A percentile compares a stretch with the other conserved stretches of the same genome.
phyloP scores from a whole-genome alignment of 371 early-diverging fungal species.

The Saksenaea oblongispora region DNA sequence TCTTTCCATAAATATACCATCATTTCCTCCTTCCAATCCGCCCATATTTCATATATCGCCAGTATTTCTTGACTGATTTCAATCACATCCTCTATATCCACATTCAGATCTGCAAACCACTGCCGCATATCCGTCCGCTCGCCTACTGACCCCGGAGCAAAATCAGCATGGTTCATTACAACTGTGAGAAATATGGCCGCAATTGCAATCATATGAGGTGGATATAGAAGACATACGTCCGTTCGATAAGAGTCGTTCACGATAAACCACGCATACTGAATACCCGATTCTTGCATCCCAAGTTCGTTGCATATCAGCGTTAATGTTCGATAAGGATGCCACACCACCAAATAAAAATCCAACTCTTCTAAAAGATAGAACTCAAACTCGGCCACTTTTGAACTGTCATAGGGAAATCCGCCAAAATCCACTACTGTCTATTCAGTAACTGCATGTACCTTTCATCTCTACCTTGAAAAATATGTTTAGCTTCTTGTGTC shows the following conservation, averaged over 20 bases:
- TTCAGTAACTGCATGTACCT: not conserved
- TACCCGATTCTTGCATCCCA: slow-evolving; percentile 58
- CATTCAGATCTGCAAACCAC: slow-evolving; percentile 79
- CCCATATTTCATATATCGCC: slow-evolving; percentile 67
- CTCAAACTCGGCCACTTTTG: slow-evolving; percentile 87
- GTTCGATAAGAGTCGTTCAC: slow-evolving; percentile 83
- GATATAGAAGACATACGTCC: slow-evolving; percentile 78
- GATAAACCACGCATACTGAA: slow-evolving; percentile 82
- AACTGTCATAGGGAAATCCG: slow-evolving; percentile 72
- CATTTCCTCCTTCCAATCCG: slow-evolving; percentile 62
- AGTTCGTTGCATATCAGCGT: slow-evolving; percentile 60
- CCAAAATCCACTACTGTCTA: slow-evolving; percentile 37
- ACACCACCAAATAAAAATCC: slow-evolving; percentile 82
- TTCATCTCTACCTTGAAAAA: slow-evolving; percentile 56
- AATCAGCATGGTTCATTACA: slow-evolving; percentile 58
- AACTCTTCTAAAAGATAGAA: slow-evolving; percentile 89
- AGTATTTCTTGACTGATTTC: slow-evolving; percentile 73
- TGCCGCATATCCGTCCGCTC: slow-evolving; percentile 62
- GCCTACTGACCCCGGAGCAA: slow-evolving; percentile 47
- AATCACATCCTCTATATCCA: slow-evolving; percentile 68
- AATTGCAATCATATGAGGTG: slow-evolving; percentile 87
- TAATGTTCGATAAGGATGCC: slow-evolving; percentile 85
- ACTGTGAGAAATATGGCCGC: slow-evolving; percentile 79
- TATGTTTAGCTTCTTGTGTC: slow-evolving; percentile 67
- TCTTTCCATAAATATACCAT: slow-evolving; percentile 49